Conservation (phyloP, 78 protist species). For the Protostelium mycophagum region DNA sequence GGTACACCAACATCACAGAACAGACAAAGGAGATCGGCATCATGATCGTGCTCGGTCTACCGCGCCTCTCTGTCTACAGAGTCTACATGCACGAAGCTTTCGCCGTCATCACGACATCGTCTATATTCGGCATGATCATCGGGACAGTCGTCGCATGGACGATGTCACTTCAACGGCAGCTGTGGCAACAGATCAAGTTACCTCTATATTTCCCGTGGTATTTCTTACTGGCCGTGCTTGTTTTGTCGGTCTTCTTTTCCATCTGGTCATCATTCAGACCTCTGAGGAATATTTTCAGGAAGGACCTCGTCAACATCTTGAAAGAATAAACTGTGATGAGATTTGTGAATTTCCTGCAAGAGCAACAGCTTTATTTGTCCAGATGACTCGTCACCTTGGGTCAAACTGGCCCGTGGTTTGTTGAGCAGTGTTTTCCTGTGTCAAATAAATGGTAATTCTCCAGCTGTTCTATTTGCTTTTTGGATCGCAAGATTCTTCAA, state of each 20-base stretch:
- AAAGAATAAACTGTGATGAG: background rate
- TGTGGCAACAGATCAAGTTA: constrained; percentile 77
- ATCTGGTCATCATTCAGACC: constrained; percentile 56
- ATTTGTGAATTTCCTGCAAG: too few species aligned
- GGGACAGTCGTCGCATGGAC: constrained; percentile 72
- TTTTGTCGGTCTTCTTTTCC: constrained; percentile 46
- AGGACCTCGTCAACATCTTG: constrained; percentile 48
- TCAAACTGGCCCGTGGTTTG: too few species aligned
- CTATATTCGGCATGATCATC: constrained; percentile 78
- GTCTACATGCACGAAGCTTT: constrained; percentile 87
- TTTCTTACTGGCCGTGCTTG: constrained; percentile 26
- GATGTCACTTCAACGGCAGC: constrained; percentile 62
- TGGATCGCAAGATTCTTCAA: too few species aligned
- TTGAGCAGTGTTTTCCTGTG: too few species aligned
- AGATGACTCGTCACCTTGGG: too few species aligned
- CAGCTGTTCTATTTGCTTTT: too few species aligned
- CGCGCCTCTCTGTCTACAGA: constrained; percentile 48
- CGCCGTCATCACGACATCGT: constrained; percentile 76
- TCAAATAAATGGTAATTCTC: too few species aligned
- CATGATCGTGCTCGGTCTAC: constrained; percentile 73
- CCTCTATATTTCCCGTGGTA: constrained; percentile 78
- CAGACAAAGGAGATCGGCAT: constrained; percentile 90
- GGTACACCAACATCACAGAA: constrained; percentile 78
- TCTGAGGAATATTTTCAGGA: constrained; percentile 33
- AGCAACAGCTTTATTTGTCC: too few species aligned